Conservation (phyloP, 441 rosid genomes). For the Brassica balearica region DNA sequence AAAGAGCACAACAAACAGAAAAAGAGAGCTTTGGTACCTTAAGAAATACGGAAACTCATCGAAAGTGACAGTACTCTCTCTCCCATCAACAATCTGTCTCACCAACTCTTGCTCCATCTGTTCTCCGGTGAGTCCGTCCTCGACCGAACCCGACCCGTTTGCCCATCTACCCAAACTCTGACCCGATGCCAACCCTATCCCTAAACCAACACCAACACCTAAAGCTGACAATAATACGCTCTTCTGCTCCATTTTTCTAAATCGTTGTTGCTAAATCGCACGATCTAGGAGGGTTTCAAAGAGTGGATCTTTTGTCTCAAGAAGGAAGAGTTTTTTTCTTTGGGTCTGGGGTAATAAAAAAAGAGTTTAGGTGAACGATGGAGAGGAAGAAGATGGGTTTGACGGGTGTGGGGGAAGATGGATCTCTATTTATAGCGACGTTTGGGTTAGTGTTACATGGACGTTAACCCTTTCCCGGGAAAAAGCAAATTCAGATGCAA, state of each 20-base stretch:
- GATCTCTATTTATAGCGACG: conserved; percentile 42
- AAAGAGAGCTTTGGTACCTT: conserved; percentile 48
- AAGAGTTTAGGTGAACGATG: conserved; percentile 24
- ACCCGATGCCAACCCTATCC: conserved; percentile 85
- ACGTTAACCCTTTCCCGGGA: conserved; percentile 46
- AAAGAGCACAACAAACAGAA: conserved; percentile 10
- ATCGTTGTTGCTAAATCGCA: conserved; percentile 34
- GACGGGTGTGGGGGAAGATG: conserved; percentile 32
- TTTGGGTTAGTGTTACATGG: conserved; percentile 33
- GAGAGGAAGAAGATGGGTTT: conserved; percentile 28
- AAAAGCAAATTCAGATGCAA: conserved; percentile 14
- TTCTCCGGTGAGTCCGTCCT: conserved; percentile 54
- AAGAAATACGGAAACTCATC: conserved; percentile 81
- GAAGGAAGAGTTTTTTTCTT: neutral
- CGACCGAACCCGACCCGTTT: conserved; percentile 43
- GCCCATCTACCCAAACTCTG: conserved; percentile 61
- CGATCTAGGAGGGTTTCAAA: conserved; percentile 25
- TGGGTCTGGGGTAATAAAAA: conserved; percentile 15
- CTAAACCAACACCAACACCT: conserved; percentile 76
- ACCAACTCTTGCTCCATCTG: conserved; percentile 74
- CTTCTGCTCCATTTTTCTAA: conserved; percentile 73
- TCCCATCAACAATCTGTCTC: conserved; percentile 65
- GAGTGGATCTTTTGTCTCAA: conserved; percentile 9
- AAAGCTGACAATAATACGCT: conserved; percentile 68
- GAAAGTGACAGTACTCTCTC: conserved; percentile 56